Evolutionary conservation across 2,329 filamentous ascomycete genomes (phyloP).

Genomic region (Fusarium heterosporum): DNA sequence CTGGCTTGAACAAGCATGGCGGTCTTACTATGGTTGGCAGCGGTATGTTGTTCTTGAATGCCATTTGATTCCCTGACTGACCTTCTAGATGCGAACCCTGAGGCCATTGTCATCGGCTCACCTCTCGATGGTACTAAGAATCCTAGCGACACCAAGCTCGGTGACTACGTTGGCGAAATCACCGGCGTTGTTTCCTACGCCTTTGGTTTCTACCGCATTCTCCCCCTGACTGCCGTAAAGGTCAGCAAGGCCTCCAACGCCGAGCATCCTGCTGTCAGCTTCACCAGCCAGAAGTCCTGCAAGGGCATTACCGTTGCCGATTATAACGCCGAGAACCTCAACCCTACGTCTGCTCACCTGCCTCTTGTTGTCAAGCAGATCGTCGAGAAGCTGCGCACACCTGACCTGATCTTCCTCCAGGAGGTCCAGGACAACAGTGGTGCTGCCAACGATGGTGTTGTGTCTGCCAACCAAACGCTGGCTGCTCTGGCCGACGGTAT

Average conservation of each 20-base stretch:
- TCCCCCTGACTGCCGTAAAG: slow-evolving; percentile 69
- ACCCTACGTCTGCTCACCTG: slow-evolving; percentile 66
- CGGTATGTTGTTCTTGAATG: slow-evolving; percentile 51
- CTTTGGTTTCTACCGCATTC: slow-evolving; percentile 76
- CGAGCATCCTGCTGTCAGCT: slow-evolving; percentile 62
- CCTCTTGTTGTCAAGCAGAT: slow-evolving; percentile 73
- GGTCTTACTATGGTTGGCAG: slow-evolving; percentile 72
- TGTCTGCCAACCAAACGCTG: slow-evolving; percentile 69
- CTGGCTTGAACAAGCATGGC: slow-evolving; percentile 71
- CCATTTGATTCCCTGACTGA: slow-evolving; percentile 9
- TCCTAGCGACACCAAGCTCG: slow-evolving; percentile 69
- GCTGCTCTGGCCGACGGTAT: slow-evolving; percentile 66
- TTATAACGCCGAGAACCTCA: slow-evolving; percentile 79
- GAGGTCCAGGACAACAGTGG: slow-evolving; percentile 78
- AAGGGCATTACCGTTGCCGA: slow-evolving; percentile 70
- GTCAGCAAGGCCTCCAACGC: slow-evolving; percentile 60
- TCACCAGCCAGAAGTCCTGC: slow-evolving; percentile 68
- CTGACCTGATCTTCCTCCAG: slow-evolving; percentile 75
- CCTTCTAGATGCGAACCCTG: slow-evolving; percentile 71
- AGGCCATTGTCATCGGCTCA: slow-evolving; percentile 72
- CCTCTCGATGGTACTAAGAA: slow-evolving; percentile 75
- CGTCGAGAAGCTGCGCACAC: slow-evolving; percentile 70
- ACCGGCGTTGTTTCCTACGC: slow-evolving; percentile 75
- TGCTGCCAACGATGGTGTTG: slow-evolving; percentile 67
- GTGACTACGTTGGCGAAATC: slow-evolving; percentile 73